A percentile compares a stretch with the other conserved stretches of the same genome.
Evolutionary conservation across 2,329 filamentous ascomycete species (phyloP).

Genomic region (Aspergillus alliaceus): DNA sequence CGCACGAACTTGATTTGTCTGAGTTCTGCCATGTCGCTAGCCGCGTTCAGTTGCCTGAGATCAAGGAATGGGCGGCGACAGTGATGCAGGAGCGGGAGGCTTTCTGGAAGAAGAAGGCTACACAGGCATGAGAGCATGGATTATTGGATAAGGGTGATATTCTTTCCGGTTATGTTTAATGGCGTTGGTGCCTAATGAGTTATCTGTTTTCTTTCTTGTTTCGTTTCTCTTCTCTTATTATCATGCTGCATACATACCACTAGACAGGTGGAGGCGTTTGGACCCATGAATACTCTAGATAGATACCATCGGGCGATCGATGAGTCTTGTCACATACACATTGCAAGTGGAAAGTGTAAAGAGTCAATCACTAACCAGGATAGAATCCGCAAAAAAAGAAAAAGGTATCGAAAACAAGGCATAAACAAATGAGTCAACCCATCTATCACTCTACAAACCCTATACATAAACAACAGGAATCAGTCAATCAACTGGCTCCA

Average conservation of each 20-base stretch:
- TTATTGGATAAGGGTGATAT: neutral
- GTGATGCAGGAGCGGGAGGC: slow-evolving; percentile 72
- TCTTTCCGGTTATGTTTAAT: slow-evolving; percentile 7
- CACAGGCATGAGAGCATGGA: slow-evolving; percentile 1
- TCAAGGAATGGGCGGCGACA: slow-evolving; percentile 74
- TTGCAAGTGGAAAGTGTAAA: neutral
- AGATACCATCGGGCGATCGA: slow-evolving; percentile 1
- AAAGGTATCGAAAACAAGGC: neutral
- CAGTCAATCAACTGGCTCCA: slow-evolving; percentile 31
- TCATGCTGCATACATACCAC: neutral
- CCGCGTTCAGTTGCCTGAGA: slow-evolving; percentile 73
- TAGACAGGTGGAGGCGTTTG: slow-evolving; percentile 7
- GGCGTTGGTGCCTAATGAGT: slow-evolving; percentile 11
- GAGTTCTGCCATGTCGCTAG: slow-evolving; percentile 82
- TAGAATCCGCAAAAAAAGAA: neutral
- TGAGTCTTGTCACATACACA: slow-evolving; percentile 6
- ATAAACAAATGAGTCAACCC: too few relatives aligned
- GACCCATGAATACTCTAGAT: slow-evolving; percentile 6
- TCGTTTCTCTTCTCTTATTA: neutral
- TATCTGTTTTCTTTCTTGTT: slow-evolving; percentile 2
- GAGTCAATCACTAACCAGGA: neutral
- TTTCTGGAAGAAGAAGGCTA: slow-evolving; percentile 61
- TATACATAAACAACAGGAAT: neutral
- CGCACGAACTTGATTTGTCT: slow-evolving; percentile 69
- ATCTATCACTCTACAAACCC: neutral